A percentile compares a stretch with the other conserved stretches of the same genome.
Conservation (phyloP, 2,329 filamentous ascomycete species). For the Ceratocystis destructans region DNA sequence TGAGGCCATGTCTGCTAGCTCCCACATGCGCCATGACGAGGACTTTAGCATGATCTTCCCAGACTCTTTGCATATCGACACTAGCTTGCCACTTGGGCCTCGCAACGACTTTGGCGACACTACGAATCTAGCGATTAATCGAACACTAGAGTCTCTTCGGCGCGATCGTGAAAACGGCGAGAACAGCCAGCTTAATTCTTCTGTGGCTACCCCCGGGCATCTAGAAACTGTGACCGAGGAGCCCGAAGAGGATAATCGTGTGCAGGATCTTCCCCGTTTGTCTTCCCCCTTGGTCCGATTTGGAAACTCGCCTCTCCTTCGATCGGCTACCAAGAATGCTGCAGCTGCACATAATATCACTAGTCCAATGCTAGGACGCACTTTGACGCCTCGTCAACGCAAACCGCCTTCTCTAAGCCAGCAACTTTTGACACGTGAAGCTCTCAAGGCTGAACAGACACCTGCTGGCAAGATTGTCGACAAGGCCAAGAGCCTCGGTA, state of each 20-base stretch:
- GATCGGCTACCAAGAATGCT: constrained; percentile 14
- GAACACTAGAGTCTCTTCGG: constrained; percentile 34
- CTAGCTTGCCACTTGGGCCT: constrained; percentile 27
- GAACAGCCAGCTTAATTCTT: neutral
- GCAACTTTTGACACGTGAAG: constrained; percentile 26
- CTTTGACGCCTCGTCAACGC: constrained; percentile 28
- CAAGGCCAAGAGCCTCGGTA: neutral
- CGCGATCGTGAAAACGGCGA: constrained; percentile 12
- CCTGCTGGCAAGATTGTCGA: neutral
- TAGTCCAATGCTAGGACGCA: constrained; percentile 16
- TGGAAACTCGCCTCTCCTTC: constrained; percentile 13
- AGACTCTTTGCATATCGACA: constrained; percentile 38
- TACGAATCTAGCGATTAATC: constrained; percentile 43
- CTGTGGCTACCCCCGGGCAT: neutral
- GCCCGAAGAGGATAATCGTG: constrained; percentile 1
- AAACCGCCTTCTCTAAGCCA: constrained; percentile 27
- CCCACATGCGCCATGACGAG: constrained; percentile 25
- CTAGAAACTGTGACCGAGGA: constrained; percentile 9
- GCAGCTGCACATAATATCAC: constrained; percentile 8
- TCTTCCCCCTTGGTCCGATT: constrained; percentile 11
- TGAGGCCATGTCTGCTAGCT: constrained; percentile 15
- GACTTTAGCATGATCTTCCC: constrained; percentile 48
- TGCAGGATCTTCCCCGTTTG: neutral
- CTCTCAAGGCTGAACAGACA: constrained; percentile 21
- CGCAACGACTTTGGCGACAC: constrained; percentile 40